phyloP scores from a whole-genome alignment of 1,139 yeast species.

The Candida sanyaensis region DNA sequence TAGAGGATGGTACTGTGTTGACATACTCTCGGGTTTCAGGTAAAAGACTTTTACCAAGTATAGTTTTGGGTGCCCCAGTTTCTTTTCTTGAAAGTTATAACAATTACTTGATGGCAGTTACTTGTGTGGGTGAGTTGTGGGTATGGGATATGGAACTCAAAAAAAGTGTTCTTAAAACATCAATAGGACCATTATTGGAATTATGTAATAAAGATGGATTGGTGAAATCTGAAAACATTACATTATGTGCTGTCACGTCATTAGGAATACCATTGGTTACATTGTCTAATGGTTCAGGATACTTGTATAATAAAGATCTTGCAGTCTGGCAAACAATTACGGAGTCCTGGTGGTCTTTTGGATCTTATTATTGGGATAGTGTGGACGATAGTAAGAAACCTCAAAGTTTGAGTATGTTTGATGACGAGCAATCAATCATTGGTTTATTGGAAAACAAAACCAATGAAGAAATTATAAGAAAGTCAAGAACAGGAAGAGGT shows the following conservation, averaged over 20 bases:
- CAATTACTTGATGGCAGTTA: slow-evolving; percentile 65
- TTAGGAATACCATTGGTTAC: slow-evolving; percentile 80
- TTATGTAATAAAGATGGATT: slow-evolving; percentile 62
- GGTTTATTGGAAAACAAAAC: slow-evolving; percentile 81
- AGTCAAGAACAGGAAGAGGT: slow-evolving; percentile 72
- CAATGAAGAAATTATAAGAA: slow-evolving; percentile 75
- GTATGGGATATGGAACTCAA: slow-evolving; percentile 69
- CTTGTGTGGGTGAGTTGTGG: slow-evolving; percentile 76
- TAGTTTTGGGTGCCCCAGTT: slow-evolving; percentile 54
- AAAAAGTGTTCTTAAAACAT: slow-evolving; percentile 53
- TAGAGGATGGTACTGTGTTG: slow-evolving; percentile 52
- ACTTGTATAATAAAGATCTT: slow-evolving; percentile 71
- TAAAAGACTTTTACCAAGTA: slow-evolving; percentile 49
- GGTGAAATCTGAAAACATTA: slow-evolving; percentile 77
- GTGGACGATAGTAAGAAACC: slow-evolving; percentile 32
- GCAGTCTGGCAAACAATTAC: slow-evolving; percentile 80
- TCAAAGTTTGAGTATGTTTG: slow-evolving; percentile 22
- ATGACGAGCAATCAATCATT: slow-evolving; percentile 53
- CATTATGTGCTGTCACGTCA: slow-evolving; percentile 78
- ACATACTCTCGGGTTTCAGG: slow-evolving; percentile 53
- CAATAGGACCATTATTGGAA: slow-evolving; percentile 61
- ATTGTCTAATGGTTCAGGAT: slow-evolving; percentile 86
- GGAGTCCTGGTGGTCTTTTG: slow-evolving; percentile 99
- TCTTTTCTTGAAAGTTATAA: slow-evolving; percentile 56
- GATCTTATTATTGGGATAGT: slow-evolving; percentile 93